Conservation (phyloP, 1,284 basidiomycete species). For the Trichosporon faecale region DNA sequence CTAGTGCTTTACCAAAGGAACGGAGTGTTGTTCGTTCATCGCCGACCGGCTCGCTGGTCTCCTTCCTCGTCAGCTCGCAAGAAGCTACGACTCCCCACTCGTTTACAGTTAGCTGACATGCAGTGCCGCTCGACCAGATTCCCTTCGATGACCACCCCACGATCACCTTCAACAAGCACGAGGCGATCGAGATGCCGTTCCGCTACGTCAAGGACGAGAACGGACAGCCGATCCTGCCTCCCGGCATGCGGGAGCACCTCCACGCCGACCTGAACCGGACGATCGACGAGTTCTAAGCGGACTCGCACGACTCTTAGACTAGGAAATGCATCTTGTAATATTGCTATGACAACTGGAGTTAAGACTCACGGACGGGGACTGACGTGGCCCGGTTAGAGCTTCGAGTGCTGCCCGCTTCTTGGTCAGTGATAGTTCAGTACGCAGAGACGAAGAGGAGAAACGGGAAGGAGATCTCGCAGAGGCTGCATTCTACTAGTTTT, state of each 20-base stretch:
- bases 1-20: no score
- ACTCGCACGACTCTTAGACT: not conserved
- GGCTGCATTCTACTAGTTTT: not conserved
- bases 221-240: slow-evolving; percentile 69
- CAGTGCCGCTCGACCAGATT: slow-evolving; percentile 67
- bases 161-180: slow-evolving; percentile 73
- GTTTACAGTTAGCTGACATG: not conserved
- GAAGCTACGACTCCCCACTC: no score
- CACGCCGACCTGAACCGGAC: slow-evolving; percentile 79
- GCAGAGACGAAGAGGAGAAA: not conserved
- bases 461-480: not conserved
- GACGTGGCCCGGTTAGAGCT: not conserved
- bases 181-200: slow-evolving; percentile 94
- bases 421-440: not conserved
- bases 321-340: not conserved
- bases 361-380: not conserved
- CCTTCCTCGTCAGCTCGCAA: no score
- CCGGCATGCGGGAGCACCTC: slow-evolving; percentile 80
- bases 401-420: not conserved
- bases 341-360: not conserved
- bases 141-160: slow-evolving; percentile 77
- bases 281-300: slow-evolving; percentile 61
- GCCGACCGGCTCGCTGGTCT: no score
- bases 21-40: no score
- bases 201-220: slow-evolving; percentile 58